Conservation (phyloP, 163 green algal species). For the Scenedesmus sp. region DNA sequence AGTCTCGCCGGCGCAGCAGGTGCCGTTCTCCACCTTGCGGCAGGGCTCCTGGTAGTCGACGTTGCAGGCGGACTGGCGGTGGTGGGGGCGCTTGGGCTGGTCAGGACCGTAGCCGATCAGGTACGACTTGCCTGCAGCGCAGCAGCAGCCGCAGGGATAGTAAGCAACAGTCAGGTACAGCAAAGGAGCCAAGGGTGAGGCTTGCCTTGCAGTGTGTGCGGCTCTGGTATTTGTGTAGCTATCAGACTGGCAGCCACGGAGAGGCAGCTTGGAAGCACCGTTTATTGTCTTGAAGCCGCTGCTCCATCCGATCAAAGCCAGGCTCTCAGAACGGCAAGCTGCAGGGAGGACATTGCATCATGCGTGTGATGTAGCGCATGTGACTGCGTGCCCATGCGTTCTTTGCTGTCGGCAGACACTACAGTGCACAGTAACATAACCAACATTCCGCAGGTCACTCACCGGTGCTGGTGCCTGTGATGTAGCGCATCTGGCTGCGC, state of each 20-base stretch:
- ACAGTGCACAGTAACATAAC: too few species aligned
- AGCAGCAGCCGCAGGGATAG: background rate
- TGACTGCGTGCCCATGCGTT: too few species aligned
- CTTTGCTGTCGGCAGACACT: too few species aligned
- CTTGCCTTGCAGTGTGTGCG: too few species aligned
- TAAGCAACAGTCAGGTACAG: background rate
- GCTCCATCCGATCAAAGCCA: too few species aligned
- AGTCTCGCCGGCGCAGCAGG: conserved; percentile 49
- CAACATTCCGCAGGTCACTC: background rate
- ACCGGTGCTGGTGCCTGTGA: conserved; percentile 32
- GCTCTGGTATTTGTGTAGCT: too few species aligned
- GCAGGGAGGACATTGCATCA: too few species aligned
- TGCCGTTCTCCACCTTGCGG: conserved; percentile 21
- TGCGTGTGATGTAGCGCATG: too few species aligned
- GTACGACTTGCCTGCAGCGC: conserved; percentile 37
- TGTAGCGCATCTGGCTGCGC: conserved; percentile 51
- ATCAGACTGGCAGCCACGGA: too few species aligned
- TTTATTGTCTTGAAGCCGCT: too few species aligned
- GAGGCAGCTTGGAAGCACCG: too few species aligned
- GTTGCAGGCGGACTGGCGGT: conserved; percentile 43
- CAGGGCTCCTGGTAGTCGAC: conserved; percentile 23
- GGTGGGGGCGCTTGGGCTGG: conserved; percentile 46
- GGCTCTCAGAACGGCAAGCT: too few species aligned
- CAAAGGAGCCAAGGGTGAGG: background rate
- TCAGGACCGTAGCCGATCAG: conserved; percentile 50